Evolutionary conservation across 2,329 filamentous ascomycete species (phyloP).

Genomic region (Zymoseptoria pseudotritici): DNA sequence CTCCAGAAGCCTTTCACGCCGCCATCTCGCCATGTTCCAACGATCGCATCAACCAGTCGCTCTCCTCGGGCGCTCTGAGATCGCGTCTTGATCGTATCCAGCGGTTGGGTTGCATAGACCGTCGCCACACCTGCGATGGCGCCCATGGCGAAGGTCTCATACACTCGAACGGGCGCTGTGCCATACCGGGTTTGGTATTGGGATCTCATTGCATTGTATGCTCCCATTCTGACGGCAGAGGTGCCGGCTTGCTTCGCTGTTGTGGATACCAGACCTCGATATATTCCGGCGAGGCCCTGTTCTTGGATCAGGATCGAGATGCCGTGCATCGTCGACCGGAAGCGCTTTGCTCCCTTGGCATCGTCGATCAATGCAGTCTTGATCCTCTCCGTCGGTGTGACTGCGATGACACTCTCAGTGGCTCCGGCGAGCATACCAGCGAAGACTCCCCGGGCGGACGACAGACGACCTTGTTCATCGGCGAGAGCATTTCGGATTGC

Average conservation of each 20-base stretch:
- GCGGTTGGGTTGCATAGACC: slow-evolving; percentile 38
- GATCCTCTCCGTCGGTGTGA: slow-evolving; percentile 28
- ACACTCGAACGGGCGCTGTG: slow-evolving; percentile 19
- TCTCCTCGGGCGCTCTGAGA: slow-evolving; percentile 29
- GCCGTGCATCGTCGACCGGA: slow-evolving; percentile 13
- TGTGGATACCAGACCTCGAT: slow-evolving; percentile 40
- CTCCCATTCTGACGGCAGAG: slow-evolving; percentile 43
- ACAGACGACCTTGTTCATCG: slow-evolving; percentile 23
- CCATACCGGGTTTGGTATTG: slow-evolving; percentile 25
- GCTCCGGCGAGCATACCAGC: slow-evolving; percentile 26
- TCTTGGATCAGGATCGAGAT: slow-evolving; percentile 24
- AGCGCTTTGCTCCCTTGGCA: slow-evolving; percentile 19
- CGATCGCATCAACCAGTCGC: slow-evolving; percentile 21
- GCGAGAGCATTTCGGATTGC: slow-evolving; percentile 24
- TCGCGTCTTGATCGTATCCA: slow-evolving; percentile 38
- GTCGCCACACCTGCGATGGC: slow-evolving; percentile 29
- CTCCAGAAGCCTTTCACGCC: slow-evolving; percentile 27
- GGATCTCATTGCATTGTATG: slow-evolving; percentile 41
- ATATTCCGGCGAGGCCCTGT: slow-evolving; percentile 38
- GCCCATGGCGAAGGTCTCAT: slow-evolving; percentile 24
- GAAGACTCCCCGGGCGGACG: slow-evolving; percentile 21
- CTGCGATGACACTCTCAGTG: slow-evolving; percentile 25
- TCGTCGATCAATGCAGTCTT: slow-evolving; percentile 31
- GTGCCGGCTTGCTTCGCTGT: slow-evolving; percentile 44
- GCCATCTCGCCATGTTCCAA: slow-evolving; percentile 18